phyloP scores from a whole-genome alignment of 139 green algal genomes.

The Picochlorum sp. region DNA sequence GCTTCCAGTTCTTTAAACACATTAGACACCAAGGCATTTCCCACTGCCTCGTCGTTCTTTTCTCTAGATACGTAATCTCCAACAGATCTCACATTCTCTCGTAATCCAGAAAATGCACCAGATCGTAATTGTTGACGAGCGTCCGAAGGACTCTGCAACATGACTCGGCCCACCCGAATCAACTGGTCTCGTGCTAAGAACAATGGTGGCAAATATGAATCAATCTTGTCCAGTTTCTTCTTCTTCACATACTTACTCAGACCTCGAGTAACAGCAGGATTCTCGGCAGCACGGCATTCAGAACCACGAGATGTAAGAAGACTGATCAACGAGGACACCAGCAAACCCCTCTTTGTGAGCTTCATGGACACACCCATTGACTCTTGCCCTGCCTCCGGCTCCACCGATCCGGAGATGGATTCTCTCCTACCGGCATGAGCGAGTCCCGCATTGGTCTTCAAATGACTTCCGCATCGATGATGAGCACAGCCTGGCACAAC shows the following conservation, averaged over 20 bases:
- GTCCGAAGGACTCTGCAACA: conserved; percentile 9
- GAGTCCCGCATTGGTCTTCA: too few species aligned
- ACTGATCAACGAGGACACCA: background rate
- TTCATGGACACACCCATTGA: too few species aligned
- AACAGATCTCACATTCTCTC: conserved; percentile 17
- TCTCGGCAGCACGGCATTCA: conserved; percentile 10
- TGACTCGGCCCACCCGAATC: conserved; percentile 21
- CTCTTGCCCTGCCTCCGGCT: too few species aligned
- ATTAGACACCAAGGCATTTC: conserved; percentile 2
- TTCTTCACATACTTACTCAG: conserved; percentile 25
- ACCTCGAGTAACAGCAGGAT: conserved; percentile 18
- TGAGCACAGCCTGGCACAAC: too few species aligned
- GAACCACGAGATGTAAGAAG: background rate
- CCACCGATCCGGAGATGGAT: too few species aligned
- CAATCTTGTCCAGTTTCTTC: conserved; percentile 28
- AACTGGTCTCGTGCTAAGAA: conserved; percentile 24
- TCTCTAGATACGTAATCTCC: conserved; percentile 23
- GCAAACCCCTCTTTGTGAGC: background rate
- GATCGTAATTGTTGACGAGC: conserved; percentile 21
- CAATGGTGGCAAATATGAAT: conserved; percentile 27
- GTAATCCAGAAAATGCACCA: conserved; percentile 26
- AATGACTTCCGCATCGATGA: too few species aligned
- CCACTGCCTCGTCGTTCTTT: background rate
- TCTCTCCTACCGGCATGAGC: too few species aligned
- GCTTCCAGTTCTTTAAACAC: conserved; percentile 27